Evolutionary conservation across 2,329 filamentous ascomycete species (phyloP).

Genomic region (Monosporascus sp.): DNA sequence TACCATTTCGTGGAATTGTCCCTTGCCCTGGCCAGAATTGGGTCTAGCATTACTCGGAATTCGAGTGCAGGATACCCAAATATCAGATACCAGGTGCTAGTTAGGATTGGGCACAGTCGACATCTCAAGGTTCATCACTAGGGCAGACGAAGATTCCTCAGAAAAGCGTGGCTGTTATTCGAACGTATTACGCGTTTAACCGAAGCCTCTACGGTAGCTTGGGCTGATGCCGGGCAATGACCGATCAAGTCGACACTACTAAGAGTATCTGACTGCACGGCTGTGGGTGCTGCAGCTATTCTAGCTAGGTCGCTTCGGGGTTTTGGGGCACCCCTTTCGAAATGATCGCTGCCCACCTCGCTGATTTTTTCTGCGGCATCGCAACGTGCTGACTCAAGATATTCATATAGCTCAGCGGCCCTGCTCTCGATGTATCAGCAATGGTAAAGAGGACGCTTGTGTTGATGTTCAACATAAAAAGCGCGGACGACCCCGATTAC

Average conservation of each 20-base stretch:
- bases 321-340: not conserved
- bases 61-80: not conserved
- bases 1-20: too few species aligned
- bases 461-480: constrained; percentile 85
- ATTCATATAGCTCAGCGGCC: constrained; percentile 60
- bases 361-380: not conserved
- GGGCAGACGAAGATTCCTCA: not conserved
- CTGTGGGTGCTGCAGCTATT: too few species aligned
- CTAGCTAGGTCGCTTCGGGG: too few species aligned
- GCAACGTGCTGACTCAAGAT: constrained; percentile 26
- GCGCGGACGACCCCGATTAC: constrained; percentile 68
- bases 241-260: too few species aligned
- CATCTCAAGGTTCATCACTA: not conserved
- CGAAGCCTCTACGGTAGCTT: too few species aligned
- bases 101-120: not conserved
- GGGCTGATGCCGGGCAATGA: too few species aligned
- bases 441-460: constrained; percentile 75
- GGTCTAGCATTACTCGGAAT: too few species aligned
- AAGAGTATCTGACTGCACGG: too few species aligned
- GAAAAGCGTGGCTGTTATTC: not conserved
- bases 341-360: not conserved
- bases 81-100: not conserved
- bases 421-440: constrained; percentile 70
- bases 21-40: too few species aligned
- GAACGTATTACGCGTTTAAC: not conserved